These are phyloP conservation scores for Teunomyces stri DNA, from an alignment of 805 yeast species.

Conservation along the genomic window DNA sequence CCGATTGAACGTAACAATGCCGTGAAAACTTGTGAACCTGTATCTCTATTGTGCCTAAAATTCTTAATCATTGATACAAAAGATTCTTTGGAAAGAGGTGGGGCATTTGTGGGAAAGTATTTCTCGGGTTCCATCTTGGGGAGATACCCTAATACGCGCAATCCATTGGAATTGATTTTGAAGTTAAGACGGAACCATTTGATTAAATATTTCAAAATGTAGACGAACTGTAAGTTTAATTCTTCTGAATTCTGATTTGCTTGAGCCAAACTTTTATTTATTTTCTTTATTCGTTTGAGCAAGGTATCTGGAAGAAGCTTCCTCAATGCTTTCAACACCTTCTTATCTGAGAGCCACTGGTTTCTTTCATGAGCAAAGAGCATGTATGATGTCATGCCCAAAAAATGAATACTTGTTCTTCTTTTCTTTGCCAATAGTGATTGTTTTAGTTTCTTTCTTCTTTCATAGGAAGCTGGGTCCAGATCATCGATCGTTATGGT, in stretches of 20 bases:
- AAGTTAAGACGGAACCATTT: constrained; percentile 35
- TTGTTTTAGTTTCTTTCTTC: constrained; percentile 9
- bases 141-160: constrained; percentile 27
- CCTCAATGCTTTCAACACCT: constrained; percentile 19
- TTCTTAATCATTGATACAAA: constrained; percentile 12
- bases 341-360: constrained; percentile 15
- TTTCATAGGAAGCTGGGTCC: constrained; percentile 5
- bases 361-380: constrained; percentile 21
- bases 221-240: constrained; percentile 20
- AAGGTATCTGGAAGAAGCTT: constrained; percentile 24
- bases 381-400: constrained; percentile 25
- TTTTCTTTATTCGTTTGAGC: constrained; percentile 14
- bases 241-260: not conserved
- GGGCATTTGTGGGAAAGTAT: constrained; percentile 21
- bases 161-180: constrained; percentile 27
- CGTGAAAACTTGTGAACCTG: constrained; percentile 33
- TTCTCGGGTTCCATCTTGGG: constrained; percentile 11
- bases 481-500: constrained; percentile 3
- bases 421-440: constrained; percentile 9
- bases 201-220: constrained; percentile 28
- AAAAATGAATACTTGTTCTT: constrained; percentile 12
- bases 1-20: constrained; percentile 27
- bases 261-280: constrained; percentile 9
- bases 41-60: constrained; percentile 31
- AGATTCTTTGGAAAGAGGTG: constrained; percentile 9